phyloP scores from a whole-genome alignment of 768 basidiomycete genomes.

The Pisolithus tinctorius region DNA sequence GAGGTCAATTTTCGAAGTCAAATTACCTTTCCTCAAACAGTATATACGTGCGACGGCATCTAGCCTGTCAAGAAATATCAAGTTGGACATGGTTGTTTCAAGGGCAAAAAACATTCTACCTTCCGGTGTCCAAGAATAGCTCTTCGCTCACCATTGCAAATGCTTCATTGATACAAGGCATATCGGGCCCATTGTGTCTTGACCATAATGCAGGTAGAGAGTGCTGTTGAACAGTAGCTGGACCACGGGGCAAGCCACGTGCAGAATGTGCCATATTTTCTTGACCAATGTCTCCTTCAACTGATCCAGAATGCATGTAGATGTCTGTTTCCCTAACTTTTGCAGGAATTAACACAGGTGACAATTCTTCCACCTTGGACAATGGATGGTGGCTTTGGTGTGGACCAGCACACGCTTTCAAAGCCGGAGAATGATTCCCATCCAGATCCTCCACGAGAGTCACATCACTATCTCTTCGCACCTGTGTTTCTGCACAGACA shows the following conservation, averaged over 20 bases:
- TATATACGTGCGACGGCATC: slow-evolving; percentile 16
- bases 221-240: slow-evolving; percentile 2
- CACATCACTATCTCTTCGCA: slow-evolving; percentile 20
- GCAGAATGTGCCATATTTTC: not conserved
- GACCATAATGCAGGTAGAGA: slow-evolving; percentile 23
- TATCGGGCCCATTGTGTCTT: slow-evolving; percentile 11
- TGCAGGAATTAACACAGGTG: not conserved
- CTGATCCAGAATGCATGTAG: not conserved
- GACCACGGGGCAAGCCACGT: no score
- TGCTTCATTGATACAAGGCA: slow-evolving; percentile 19
- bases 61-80: slow-evolving; percentile 5
- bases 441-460: slow-evolving; percentile 15
- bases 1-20: not conserved
- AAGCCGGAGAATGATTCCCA: slow-evolving; percentile 10
- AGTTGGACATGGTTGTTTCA: no score
- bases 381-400: not conserved
- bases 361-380: not conserved
- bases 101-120: slow-evolving; percentile 8
- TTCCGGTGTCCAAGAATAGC: slow-evolving; percentile 15
- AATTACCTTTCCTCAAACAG: slow-evolving; percentile 9
- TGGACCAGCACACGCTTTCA: slow-evolving; percentile 1
- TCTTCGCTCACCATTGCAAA: slow-evolving; percentile 14
- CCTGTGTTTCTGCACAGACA: slow-evolving; percentile 6
- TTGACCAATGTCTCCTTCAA: not conserved
- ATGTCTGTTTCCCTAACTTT: not conserved